These are phyloP conservation scores for Cicer arietinum DNA, from an alignment of 306 rosid genomes.

Conservation along the genomic window DNA sequence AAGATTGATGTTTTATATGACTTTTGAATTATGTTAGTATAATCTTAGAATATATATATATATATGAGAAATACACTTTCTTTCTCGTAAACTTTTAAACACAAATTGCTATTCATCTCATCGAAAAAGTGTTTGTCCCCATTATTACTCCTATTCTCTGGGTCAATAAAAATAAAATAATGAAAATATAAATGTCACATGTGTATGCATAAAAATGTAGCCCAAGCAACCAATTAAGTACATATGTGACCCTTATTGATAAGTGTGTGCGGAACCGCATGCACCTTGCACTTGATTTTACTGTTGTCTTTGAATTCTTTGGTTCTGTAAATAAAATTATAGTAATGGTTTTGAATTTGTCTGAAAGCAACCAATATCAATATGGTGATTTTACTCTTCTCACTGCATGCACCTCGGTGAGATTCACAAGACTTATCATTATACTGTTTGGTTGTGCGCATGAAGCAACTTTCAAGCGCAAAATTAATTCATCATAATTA, in stretches of 20 bases:
- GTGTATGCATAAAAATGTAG: slow-evolving; percentile 18
- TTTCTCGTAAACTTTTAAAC: background rate
- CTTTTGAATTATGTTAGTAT: background rate
- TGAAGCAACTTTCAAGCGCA: slow-evolving; percentile 46
- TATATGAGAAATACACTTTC: background rate
- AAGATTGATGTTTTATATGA: background rate
- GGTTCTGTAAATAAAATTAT: slow-evolving; percentile 33
- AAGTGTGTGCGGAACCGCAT: slow-evolving; percentile 46
- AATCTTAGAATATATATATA: background rate
- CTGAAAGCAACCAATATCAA: slow-evolving; percentile 44
- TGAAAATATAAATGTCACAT: background rate
- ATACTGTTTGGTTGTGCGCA: slow-evolving; percentile 60
- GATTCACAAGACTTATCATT: slow-evolving; percentile 52
- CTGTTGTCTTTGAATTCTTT: slow-evolving; percentile 42
- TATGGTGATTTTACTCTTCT: slow-evolving; percentile 45
- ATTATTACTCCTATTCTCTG: background rate
- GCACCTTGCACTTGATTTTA: slow-evolving; percentile 51
- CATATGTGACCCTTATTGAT: slow-evolving; percentile 11
- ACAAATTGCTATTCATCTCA: no score
- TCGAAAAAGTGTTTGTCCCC: background rate
- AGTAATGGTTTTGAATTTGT: slow-evolving; percentile 50
- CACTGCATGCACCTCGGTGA: slow-evolving; percentile 49
- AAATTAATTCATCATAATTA: slow-evolving; percentile 48
- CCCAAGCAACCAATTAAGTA: slow-evolving; percentile 18
- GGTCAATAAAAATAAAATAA: background rate